phyloP scores from a whole-genome alignment of 129 eudicot genomes.

The Lonicera japonica region DNA sequence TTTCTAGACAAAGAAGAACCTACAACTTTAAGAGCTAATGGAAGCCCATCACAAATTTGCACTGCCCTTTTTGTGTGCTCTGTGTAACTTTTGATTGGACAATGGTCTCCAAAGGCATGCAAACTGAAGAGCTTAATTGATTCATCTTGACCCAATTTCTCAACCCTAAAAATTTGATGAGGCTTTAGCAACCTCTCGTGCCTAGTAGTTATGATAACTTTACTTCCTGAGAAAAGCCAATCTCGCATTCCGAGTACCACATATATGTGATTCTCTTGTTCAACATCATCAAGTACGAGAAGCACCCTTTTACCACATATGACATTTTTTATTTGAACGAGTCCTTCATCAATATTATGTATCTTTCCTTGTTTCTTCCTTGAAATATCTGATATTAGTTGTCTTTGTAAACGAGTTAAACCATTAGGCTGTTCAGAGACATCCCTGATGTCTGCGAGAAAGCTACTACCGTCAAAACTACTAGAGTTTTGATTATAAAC shows the following conservation, averaged over 20 bases:
- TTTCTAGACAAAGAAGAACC: slow-evolving; percentile 21
- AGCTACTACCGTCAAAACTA: slow-evolving; percentile 25
- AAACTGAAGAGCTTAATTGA: slow-evolving; percentile 24
- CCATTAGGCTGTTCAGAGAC: slow-evolving; percentile 18
- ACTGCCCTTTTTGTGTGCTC: slow-evolving; percentile 20
- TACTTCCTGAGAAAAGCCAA: slow-evolving; percentile 25
- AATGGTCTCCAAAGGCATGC: slow-evolving; percentile 26
- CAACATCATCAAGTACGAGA: no score
- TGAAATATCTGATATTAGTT: slow-evolving; percentile 28
- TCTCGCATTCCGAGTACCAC: slow-evolving; percentile 26
- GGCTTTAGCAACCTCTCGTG: background rate
- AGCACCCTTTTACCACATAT: no score
- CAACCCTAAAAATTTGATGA: background rate
- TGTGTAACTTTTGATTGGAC: slow-evolving; percentile 20
- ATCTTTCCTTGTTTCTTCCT: slow-evolving; percentile 16
- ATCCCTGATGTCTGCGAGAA: slow-evolving; percentile 28
- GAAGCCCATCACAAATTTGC: slow-evolving; percentile 17
- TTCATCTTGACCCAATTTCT: slow-evolving; percentile 7
- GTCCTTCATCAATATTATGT: slow-evolving; percentile 12
- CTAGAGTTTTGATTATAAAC: slow-evolving; percentile 14
- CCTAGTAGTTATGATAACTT: slow-evolving; percentile 33
- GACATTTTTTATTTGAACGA: slow-evolving; percentile 17
- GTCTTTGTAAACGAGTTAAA: slow-evolving; percentile 20
- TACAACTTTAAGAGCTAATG: slow-evolving; percentile 20
- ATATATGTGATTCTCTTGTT: slow-evolving; percentile 23